These are phyloP conservation scores for Cercospora nicotianae DNA, from an alignment of 2,329 filamentous ascomycete species.

Conservation along the genomic window DNA sequence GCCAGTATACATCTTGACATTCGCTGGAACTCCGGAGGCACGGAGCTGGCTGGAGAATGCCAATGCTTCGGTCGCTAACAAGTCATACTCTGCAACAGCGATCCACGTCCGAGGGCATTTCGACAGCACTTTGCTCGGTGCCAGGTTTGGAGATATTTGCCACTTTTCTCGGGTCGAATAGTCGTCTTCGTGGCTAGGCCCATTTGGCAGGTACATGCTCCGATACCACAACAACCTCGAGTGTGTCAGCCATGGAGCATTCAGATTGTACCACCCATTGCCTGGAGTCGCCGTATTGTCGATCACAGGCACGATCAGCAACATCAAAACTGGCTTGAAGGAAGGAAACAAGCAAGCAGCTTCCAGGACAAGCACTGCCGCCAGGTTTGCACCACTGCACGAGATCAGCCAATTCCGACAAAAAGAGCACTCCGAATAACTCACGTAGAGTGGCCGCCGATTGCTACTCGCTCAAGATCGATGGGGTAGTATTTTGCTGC, in stretches of 20 bases:
- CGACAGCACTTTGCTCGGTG: conserved; percentile 23
- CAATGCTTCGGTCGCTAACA: conserved; percentile 26
- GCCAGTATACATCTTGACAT: conserved; percentile 25
- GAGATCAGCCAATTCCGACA: neutral
- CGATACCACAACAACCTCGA: conserved; percentile 25
- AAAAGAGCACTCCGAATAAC: neutral
- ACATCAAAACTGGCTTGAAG: conserved; percentile 23
- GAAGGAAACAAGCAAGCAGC: conserved; percentile 25
- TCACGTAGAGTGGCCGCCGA: conserved; percentile 23
- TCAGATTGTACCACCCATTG: conserved; percentile 26
- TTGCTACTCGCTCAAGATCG: conserved; percentile 22
- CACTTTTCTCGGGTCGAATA: conserved; percentile 20
- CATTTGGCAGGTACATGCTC: conserved; percentile 23
- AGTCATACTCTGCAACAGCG: conserved; percentile 25
- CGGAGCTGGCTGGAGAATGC: conserved; percentile 22
- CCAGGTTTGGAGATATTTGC: conserved; percentile 27
- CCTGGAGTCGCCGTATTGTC: conserved; percentile 24
- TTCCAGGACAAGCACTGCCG: conserved; percentile 25
- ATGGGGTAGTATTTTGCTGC: conserved; percentile 20
- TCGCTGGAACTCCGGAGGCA: conserved; percentile 17
- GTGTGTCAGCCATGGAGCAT: conserved; percentile 26
- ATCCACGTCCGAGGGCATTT: conserved; percentile 26
- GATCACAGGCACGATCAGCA: conserved; percentile 26
- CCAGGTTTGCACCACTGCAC: conserved; percentile 23
- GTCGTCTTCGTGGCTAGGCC: conserved; percentile 5